Percentiles rank a stretch among this genome's conserved stretches.
Conservation (phyloP, 768 basidiomycete genomes). For the Russula abietina region DNA sequence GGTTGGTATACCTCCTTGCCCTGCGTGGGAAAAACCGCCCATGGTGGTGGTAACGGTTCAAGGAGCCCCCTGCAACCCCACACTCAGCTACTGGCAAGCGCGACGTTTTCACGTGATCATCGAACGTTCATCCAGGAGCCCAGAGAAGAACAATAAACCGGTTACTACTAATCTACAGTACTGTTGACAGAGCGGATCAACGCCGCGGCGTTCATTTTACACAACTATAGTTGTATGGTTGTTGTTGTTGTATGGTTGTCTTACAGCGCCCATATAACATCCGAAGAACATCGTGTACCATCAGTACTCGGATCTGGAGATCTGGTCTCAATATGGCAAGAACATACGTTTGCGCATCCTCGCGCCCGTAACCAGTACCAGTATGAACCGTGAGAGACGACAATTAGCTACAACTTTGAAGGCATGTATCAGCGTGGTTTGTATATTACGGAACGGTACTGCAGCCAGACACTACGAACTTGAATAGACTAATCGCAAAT, state of each 20-base stretch:
- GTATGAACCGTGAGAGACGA: not conserved
- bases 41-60: too few relatives aligned
- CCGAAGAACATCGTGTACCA: not conserved
- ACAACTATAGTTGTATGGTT: not conserved
- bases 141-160: not conserved
- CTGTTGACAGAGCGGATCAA: not conserved
- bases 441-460: not conserved
- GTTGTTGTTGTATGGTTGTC: not conserved
- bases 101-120: too few relatives aligned
- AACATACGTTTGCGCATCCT: not conserved
- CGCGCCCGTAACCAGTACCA: not conserved
- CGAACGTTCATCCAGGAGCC: not conserved
- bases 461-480: not conserved
- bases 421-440: not conserved
- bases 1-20: too few relatives aligned
- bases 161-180: not conserved
- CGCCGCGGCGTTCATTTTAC: too few relatives aligned
- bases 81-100: too few relatives aligned
- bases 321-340: not conserved
- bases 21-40: too few relatives aligned
- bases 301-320: not conserved
- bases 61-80: too few relatives aligned
- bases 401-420: too few relatives aligned
- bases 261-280: not conserved
- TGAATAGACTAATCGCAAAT: not conserved